Conservation (phyloP, 2,329 filamentous ascomycete species). For the Didymella keratinophila region DNA sequence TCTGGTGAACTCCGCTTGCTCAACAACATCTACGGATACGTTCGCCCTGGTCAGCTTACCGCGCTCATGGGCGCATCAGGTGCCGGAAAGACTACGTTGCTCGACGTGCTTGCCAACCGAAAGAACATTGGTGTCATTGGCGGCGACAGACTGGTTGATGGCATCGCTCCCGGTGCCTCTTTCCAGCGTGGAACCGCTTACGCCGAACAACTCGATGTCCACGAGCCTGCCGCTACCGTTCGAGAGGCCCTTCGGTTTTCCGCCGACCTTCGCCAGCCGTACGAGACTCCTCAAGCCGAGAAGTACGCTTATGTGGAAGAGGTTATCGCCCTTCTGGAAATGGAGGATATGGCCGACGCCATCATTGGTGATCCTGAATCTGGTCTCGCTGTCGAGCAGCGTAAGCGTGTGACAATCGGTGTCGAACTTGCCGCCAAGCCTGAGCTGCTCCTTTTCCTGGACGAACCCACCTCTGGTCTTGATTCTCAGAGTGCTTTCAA, state of each 20-base stretch:
- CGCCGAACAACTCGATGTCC: conserved; percentile 71
- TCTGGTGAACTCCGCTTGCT: conserved; percentile 62
- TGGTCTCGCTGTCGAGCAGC: conserved; percentile 71
- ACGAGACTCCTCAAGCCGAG: conserved; percentile 63
- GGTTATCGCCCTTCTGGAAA: conserved; percentile 69
- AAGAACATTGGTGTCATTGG: conserved; percentile 71
- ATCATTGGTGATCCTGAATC: conserved; percentile 68
- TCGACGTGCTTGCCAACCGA: conserved; percentile 75
- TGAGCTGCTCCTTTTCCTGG: conserved; percentile 77
- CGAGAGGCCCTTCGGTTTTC: conserved; percentile 73
- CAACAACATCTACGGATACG: conserved; percentile 64
- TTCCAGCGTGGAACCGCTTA: conserved; percentile 72
- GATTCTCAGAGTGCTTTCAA: conserved; percentile 77
- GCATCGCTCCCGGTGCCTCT: conserved; percentile 62
- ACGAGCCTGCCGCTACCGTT: conserved; percentile 68
- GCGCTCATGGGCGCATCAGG: conserved; percentile 59
- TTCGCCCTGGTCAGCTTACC: conserved; percentile 64
- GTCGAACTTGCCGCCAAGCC: conserved; percentile 71
- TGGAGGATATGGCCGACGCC: conserved; percentile 71
- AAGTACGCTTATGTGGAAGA: conserved; percentile 73
- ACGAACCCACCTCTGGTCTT: conserved; percentile 79
- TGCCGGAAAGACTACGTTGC: conserved; percentile 86
- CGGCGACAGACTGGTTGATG: conserved; percentile 70
- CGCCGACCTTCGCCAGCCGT: conserved; percentile 69
- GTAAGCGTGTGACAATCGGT: conserved; percentile 69